phyloP scores from a whole-genome alignment of 208 protist genomes.

The Giardia duodenalis region DNA sequence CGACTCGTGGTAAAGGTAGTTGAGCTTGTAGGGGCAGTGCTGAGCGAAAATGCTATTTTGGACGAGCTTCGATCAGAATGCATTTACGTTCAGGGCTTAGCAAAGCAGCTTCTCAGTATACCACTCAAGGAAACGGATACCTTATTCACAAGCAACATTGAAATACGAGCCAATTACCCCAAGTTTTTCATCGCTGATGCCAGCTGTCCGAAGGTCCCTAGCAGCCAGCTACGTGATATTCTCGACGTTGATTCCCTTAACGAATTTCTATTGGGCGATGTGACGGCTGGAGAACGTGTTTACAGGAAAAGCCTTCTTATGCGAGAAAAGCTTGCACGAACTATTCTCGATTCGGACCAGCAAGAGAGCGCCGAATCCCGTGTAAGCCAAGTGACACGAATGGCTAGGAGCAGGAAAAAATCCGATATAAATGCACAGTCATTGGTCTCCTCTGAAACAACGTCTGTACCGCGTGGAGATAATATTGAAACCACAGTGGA shows the following conservation, averaged over 20 bases:
- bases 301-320: background rate
- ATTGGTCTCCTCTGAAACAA: background rate
- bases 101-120: background rate
- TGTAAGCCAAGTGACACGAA: too few species aligned
- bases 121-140: background rate
- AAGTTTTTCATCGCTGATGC: slow-evolving; percentile 16
- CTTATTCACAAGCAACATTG: background rate
- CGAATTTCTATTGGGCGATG: background rate
- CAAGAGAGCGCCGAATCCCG: too few species aligned
- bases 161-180: background rate
- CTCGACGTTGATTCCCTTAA: slow-evolving; percentile 24
- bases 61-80: background rate
- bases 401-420: background rate
- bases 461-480: background rate
- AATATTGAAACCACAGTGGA: background rate
- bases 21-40: background rate
- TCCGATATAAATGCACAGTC: background rate
- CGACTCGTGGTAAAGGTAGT: slow-evolving; percentile 7
- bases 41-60: background rate
- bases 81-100: slow-evolving; percentile 22
- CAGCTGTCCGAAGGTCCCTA: background rate
- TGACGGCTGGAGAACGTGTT: background rate
- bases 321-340: slow-evolving; percentile 1
- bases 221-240: slow-evolving; percentile 11
- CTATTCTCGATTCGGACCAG: background rate